Conservation (phyloP, 148 eudicot species). For the Polygonum aviculare region DNA sequence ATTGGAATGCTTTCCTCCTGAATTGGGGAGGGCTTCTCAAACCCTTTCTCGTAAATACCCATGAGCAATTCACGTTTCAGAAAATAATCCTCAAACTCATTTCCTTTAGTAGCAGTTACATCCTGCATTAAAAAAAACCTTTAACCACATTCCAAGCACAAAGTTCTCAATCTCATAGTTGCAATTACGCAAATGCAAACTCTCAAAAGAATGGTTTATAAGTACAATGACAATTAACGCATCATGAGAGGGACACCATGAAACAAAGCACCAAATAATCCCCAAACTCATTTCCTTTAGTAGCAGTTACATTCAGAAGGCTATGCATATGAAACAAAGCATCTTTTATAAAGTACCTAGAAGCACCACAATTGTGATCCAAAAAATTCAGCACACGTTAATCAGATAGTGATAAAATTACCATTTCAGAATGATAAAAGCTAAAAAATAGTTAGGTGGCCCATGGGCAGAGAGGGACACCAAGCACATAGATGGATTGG, state of each 20-base stretch:
- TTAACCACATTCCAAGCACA: conserved; percentile 1
- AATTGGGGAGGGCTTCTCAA: conserved; percentile 82
- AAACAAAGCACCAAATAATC: too few relatives aligned
- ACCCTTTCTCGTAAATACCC: conserved; percentile 88
- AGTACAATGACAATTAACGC: too few relatives aligned
- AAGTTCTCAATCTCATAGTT: background rate
- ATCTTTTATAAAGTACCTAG: background rate
- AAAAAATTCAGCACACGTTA: background rate
- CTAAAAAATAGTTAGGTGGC: background rate
- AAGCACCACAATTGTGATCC: background rate
- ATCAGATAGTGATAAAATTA: background rate
- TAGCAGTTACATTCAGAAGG: background rate
- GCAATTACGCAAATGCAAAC: background rate
- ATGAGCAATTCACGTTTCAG: conserved; percentile 78
- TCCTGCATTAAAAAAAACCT: conserved; percentile 47
- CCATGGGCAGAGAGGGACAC: too few relatives aligned
- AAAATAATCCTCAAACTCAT: conserved; percentile 86
- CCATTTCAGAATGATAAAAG: background rate
- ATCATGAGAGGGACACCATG: too few relatives aligned
- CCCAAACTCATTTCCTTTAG: too few relatives aligned
- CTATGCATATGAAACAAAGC: background rate
- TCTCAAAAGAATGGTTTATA: background rate
- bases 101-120: conserved; percentile 92
- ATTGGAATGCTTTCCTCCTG: conserved; percentile 93
- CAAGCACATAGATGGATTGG: too few relatives aligned